Conservation (phyloP, 169 alveolate genomes). For the Cyclospora cayetanensis region DNA sequence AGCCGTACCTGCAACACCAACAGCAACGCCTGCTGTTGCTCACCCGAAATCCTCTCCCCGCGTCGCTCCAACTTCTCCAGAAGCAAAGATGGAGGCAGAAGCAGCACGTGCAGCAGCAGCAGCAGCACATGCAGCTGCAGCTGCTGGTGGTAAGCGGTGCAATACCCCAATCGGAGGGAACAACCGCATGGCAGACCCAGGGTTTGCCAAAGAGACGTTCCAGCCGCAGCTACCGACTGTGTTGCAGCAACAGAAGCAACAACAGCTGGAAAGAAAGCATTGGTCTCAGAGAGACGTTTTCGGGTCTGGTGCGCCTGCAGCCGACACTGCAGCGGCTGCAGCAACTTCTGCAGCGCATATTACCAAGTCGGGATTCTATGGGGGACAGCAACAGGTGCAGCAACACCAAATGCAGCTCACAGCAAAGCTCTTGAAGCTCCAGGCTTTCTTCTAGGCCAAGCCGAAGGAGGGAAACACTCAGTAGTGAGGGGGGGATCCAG, state of each 20-base stretch:
- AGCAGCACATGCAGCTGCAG: constrained; percentile 31
- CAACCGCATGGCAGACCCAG: background rate
- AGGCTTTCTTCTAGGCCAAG: constrained; percentile 16
- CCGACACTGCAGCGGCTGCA: background rate
- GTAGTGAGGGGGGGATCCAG: too few relatives aligned
- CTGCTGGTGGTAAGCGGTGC: background rate
- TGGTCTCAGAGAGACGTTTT: background rate
- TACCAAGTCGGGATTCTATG: background rate
- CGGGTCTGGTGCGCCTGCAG: background rate
- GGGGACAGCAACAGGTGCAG: constrained; percentile 19
- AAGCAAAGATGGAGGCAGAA: constrained; percentile 1
- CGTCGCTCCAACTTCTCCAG: background rate
- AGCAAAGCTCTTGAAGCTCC: constrained; percentile 6
- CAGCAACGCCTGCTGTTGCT: background rate
- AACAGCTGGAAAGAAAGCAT: background rate
- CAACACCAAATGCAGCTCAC: constrained; percentile 20
- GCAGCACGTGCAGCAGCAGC: constrained; percentile 51
- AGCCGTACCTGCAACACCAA: background rate
- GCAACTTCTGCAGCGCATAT: background rate
- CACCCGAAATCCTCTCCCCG: background rate
- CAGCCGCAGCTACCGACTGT: constrained; percentile 5
- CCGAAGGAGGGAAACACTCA: too few relatives aligned
- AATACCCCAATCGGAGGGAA: background rate
- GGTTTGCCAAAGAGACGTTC: background rate
- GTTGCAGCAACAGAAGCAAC: constrained; percentile 28